Percentiles rank a stretch among this genome's conserved stretches.
Conservation (phyloP, 2,329 filamentous ascomycete genomes). For the Colletotrichum melonis region DNA sequence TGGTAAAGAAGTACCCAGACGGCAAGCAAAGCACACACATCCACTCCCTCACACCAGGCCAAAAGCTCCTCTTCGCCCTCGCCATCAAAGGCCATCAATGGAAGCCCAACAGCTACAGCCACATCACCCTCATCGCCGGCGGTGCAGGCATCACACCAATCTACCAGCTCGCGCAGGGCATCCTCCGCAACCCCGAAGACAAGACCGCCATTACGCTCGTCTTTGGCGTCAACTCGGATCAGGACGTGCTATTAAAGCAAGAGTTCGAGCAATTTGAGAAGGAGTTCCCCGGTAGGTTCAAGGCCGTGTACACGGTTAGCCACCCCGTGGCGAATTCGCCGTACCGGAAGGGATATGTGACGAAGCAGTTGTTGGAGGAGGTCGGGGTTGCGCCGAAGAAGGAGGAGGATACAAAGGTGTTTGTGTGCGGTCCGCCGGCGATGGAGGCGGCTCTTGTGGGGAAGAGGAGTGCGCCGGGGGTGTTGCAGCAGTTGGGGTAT, state of each 20-base stretch:
- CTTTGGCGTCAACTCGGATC: slow-evolving; percentile 73
- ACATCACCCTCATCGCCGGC: slow-evolving; percentile 75
- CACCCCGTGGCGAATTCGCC: slow-evolving; percentile 53
- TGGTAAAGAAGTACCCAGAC: slow-evolving; percentile 76
- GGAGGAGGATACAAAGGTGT: slow-evolving; percentile 64
- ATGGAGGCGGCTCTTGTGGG: slow-evolving; percentile 72
- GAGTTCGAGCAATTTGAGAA: slow-evolving; percentile 67
- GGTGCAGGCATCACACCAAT: slow-evolving; percentile 80
- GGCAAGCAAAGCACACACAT: slow-evolving; percentile 74
- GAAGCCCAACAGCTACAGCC: slow-evolving; percentile 59
- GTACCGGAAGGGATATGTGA: slow-evolving; percentile 67
- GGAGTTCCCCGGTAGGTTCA: slow-evolving; percentile 66
- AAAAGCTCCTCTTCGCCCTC: slow-evolving; percentile 67
- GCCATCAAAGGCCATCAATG: slow-evolving; percentile 66
- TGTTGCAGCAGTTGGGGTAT: slow-evolving; percentile 69
- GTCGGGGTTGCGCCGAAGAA: slow-evolving; percentile 50
- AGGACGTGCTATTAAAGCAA: slow-evolving; percentile 66
- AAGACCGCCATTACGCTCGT: slow-evolving; percentile 72
- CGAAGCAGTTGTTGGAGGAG: slow-evolving; percentile 64
- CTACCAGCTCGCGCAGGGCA: slow-evolving; percentile 72
- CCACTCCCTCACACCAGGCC: slow-evolving; percentile 73
- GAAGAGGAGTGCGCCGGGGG: slow-evolving; percentile 54
- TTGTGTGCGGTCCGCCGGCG: slow-evolving; percentile 75
- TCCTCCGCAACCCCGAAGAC: slow-evolving; percentile 71
- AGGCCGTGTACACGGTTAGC: slow-evolving; percentile 68